phyloP scores from a whole-genome alignment of 805 yeast species.

The Lipomyces spencermartinsiae region DNA sequence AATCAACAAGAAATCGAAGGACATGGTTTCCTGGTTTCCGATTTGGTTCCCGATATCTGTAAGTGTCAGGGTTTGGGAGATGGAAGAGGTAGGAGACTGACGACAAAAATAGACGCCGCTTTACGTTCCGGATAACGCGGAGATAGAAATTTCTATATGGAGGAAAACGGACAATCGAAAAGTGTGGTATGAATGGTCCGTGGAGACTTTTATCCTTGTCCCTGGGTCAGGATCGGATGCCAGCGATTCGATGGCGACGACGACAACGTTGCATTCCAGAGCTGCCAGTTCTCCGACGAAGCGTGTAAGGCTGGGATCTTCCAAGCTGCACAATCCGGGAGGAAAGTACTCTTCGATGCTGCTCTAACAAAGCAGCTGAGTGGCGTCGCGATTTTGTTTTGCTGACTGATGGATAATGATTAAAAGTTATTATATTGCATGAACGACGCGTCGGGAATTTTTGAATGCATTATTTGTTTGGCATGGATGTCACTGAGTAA shows the following conservation, averaged over 20 bases:
- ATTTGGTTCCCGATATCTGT: constrained; percentile 61
- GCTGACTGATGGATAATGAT: neutral
- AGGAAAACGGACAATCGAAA: constrained; percentile 52
- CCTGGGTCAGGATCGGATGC: constrained; percentile 27
- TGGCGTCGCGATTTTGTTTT: neutral
- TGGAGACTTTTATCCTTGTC: constrained; percentile 55
- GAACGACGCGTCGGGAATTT: neutral
- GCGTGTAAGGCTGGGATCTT: constrained; percentile 40
- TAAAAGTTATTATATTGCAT: neutral
- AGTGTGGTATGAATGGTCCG: constrained; percentile 75
- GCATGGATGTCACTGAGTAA: neutral
- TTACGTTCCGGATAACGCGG: constrained; percentile 59
- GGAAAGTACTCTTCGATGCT: constrained; percentile 42
- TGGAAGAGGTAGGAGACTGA: neutral
- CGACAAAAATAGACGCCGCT: constrained; percentile 25
- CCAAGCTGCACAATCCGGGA: constrained; percentile 44
- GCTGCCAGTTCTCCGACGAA: constrained; percentile 20
- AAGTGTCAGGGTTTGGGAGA: constrained; percentile 2
- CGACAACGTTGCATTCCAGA: constrained; percentile 19
- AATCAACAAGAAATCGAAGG: constrained; percentile 47
- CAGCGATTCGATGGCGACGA: constrained; percentile 25
- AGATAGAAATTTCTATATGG: constrained; percentile 58
- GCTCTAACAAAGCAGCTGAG: constrained; percentile 25
- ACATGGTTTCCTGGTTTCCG: constrained; percentile 72
- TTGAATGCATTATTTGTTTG: neutral